Conservation (phyloP, 2,329 filamentous ascomycete species). For the Colletotrichum horii region DNA sequence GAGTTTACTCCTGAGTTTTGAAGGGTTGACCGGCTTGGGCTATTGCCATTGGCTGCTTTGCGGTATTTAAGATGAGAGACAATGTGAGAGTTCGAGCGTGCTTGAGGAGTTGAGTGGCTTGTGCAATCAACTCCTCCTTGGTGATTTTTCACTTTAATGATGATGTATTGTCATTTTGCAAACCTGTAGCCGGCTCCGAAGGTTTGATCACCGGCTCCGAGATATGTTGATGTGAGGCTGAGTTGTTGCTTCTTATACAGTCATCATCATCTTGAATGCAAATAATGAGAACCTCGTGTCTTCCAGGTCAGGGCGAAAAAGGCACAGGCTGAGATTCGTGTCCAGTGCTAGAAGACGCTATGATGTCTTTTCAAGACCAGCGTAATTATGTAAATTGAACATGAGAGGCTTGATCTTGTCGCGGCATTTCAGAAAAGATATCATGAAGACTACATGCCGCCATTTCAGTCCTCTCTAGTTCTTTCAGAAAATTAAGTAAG, state of each 20-base stretch:
- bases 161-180: background rate
- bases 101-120: background rate
- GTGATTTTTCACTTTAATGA: background rate
- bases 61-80: background rate
- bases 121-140: background rate
- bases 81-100: background rate
- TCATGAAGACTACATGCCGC: background rate
- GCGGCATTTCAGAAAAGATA: background rate
- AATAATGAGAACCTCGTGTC: fast-evolving
- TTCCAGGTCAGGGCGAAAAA: fast-evolving
- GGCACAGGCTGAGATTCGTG: fast-evolving
- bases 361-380: fast-evolving
- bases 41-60: background rate
- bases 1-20: background rate
- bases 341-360: fast-evolving
- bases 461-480: background rate
- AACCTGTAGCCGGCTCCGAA: background rate
- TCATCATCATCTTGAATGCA: background rate
- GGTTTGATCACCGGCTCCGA: background rate
- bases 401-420: background rate
- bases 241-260: fast-evolving
- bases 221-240: background rate
- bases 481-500: too few species aligned
- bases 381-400: fast-evolving
- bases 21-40: background rate